Evolutionary conservation across 257 asterid genomes (phyloP).

Genomic region (Mentha longifolia): DNA sequence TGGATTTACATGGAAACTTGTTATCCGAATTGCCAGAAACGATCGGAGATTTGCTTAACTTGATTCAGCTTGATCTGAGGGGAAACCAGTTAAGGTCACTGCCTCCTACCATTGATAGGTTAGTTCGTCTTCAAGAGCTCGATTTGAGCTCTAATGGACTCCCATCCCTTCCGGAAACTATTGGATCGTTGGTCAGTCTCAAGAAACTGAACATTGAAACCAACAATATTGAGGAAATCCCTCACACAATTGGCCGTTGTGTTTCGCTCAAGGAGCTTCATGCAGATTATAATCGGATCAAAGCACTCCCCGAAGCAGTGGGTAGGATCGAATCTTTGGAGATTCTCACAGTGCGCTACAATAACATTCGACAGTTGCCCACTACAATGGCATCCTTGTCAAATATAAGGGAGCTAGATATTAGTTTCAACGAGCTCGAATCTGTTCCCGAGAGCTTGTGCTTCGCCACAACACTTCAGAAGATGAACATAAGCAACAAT

Average conservation of each 20-base stretch:
- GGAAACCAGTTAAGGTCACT: slow-evolving; percentile 74
- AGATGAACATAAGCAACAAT: slow-evolving; percentile 87
- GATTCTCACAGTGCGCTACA: slow-evolving; percentile 75
- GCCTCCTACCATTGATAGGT: slow-evolving; percentile 57
- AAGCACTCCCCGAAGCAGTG: slow-evolving; percentile 92
- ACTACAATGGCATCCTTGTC: slow-evolving; percentile 79
- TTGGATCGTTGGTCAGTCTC: slow-evolving; percentile 77
- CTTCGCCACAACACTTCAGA: slow-evolving; percentile 78
- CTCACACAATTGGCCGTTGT: slow-evolving; percentile 79
- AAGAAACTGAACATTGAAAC: slow-evolving; percentile 67
- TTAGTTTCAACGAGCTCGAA: slow-evolving; percentile 86
- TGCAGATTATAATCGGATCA: slow-evolving; percentile 77
- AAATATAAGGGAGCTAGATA: slow-evolving; percentile 68
- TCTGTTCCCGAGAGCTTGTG: slow-evolving; percentile 88
- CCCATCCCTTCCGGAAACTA: slow-evolving; percentile 63
- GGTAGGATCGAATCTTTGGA: slow-evolving; percentile 73
- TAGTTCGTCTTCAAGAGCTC: slow-evolving; percentile 71
- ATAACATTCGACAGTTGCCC: slow-evolving; percentile 72
- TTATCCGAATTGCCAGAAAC: slow-evolving; percentile 68
- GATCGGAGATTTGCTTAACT: slow-evolving; percentile 72
- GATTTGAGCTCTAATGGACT: slow-evolving; percentile 81
- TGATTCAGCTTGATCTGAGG: slow-evolving; percentile 62
- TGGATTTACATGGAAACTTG: slow-evolving; percentile 68
- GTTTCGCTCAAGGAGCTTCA: slow-evolving; percentile 66
- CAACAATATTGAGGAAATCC: slow-evolving; percentile 77